Evolutionary conservation across 2,329 filamentous ascomycete species (phyloP).

Genomic region (Cladosporium phlei): DNA sequence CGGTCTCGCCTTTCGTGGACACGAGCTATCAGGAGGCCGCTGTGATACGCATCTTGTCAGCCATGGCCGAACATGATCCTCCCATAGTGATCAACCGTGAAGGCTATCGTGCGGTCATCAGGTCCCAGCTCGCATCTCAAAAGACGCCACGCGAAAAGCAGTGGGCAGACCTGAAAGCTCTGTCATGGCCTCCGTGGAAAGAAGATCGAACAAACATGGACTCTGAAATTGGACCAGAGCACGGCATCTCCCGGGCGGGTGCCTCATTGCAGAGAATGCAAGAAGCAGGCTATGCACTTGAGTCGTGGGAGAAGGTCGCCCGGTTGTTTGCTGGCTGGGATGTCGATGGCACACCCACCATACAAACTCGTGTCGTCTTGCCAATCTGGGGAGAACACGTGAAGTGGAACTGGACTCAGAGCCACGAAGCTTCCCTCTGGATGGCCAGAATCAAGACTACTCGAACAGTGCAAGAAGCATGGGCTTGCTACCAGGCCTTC

Average conservation of each 20-base stretch:
- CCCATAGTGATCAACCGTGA: conserved; percentile 51
- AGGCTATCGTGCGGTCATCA: conserved; percentile 54
- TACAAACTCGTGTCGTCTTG: conserved; percentile 53
- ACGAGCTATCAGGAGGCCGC: conserved; percentile 50
- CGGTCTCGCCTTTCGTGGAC: conserved; percentile 46
- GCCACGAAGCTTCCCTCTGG: conserved; percentile 42
- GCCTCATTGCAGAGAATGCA: conserved; percentile 53
- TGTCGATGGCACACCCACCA: conserved; percentile 57
- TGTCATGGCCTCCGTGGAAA: conserved; percentile 64
- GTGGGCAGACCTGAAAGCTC: conserved; percentile 56
- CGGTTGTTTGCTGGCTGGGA: conserved; percentile 58
- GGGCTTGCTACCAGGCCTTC: conserved; percentile 59
- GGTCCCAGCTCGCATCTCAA: conserved; percentile 53
- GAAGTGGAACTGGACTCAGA: background rate
- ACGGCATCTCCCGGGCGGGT: conserved; percentile 54
- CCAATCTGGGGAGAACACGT: conserved; percentile 14
- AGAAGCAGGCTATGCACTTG: conserved; percentile 53
- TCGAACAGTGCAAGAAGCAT: conserved; percentile 58
- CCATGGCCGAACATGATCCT: conserved; percentile 53
- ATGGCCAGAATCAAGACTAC: conserved; percentile 55
- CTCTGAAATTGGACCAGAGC: conserved; percentile 51
- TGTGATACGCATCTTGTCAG: conserved; percentile 52
- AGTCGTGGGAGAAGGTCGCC: conserved; percentile 51
- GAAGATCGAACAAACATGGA: conserved; percentile 58
- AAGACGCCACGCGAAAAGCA: conserved; percentile 54